Evolutionary conservation across 495 filamentous ascomycete species (phyloP), one percentile per base, ranked within the genome.

Genomic region (Melanomma pulvis-pyrius): DNA sequence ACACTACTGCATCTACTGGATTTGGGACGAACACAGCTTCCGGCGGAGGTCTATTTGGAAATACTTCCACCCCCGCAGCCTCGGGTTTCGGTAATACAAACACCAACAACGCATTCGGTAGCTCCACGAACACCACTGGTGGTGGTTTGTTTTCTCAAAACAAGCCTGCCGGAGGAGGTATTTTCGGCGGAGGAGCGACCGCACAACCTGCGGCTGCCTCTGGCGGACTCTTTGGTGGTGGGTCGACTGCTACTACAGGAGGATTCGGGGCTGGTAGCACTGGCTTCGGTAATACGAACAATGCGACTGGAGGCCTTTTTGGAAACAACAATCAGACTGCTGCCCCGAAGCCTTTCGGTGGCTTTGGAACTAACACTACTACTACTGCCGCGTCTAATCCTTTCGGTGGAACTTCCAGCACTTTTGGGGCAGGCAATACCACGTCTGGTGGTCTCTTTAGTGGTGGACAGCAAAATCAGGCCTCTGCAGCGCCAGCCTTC

Each of bases 131-230:
- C 29, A 72, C 77, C 32, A 50, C 71, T 52, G 68, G 76, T 55
- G 69, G 76, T 15, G 77, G 79, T 39, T 67, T 84, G 19, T 86
- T 84, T 59, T 80, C 81, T 12, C 74, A 75, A 56, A 80, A 82
- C 56, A 79, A 81, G 26, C 63, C 78, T 51, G 64, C 74, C 44
- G 76, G 79, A 39, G 76, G 79, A 39, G 81, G 81, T 36, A 39
- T 84, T 48, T 84, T 86, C 61, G 81, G 80, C 26, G 60, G 55
- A n/a, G 62, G 72, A 32, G 74, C 61, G 3, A 65, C 65, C 15
- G 57, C 61, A 3, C 64, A 63, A 17, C 84, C 86, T 30, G 54
- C 39, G 24, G 29, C 32, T n/a, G 46, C 54, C 13, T 55, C 59
- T 29, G 67, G 70, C 26, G 59, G 63, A 24, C 47, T 71, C 12